Conservation (phyloP, 1,139 yeast species). For the Candida labiduridarum region DNA sequence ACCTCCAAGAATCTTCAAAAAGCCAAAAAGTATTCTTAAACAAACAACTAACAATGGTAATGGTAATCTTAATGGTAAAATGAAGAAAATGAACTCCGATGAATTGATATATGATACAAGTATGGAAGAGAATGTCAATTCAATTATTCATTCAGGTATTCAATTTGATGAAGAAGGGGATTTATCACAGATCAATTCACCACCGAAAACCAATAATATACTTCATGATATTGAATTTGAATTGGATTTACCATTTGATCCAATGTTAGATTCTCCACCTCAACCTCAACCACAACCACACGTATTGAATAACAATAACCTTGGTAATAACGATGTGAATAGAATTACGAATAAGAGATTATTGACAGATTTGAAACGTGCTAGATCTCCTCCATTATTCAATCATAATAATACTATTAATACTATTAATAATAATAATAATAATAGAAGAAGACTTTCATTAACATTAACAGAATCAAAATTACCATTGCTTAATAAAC, state of each 20-base stretch:
- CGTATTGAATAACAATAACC: slow-evolving; percentile 2
- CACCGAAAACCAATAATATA: slow-evolving; percentile 10
- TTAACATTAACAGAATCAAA: slow-evolving; percentile 18
- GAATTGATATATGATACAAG: slow-evolving; percentile 16
- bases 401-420: slow-evolving; percentile 20
- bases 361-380: slow-evolving; percentile 16
- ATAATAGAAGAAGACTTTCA: slow-evolving; percentile 17
- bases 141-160: slow-evolving; percentile 7
- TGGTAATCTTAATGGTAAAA: slow-evolving; percentile 6
- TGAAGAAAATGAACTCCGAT: slow-evolving; percentile 20
- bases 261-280: slow-evolving; percentile 35
- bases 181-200: slow-evolving; percentile 8
- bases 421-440: no score
- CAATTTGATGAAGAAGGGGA: slow-evolving; percentile 7
- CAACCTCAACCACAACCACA: slow-evolving; percentile 31
- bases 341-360: slow-evolving; percentile 9
- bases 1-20: slow-evolving; percentile 19
- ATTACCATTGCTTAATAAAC: slow-evolving; percentile 37
- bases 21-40: slow-evolving; percentile 32
- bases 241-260: slow-evolving; percentile 33
- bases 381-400: slow-evolving; percentile 15
- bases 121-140: slow-evolving; percentile 12
- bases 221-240: slow-evolving; percentile 20
- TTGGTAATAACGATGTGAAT: slow-evolving; percentile 6
- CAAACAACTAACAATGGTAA: slow-evolving; percentile 14